These are phyloP conservation scores for Aspergillus sp. DNA, from an alignment of 2,329 filamentous ascomycete genomes.

Conservation along the genomic window DNA sequence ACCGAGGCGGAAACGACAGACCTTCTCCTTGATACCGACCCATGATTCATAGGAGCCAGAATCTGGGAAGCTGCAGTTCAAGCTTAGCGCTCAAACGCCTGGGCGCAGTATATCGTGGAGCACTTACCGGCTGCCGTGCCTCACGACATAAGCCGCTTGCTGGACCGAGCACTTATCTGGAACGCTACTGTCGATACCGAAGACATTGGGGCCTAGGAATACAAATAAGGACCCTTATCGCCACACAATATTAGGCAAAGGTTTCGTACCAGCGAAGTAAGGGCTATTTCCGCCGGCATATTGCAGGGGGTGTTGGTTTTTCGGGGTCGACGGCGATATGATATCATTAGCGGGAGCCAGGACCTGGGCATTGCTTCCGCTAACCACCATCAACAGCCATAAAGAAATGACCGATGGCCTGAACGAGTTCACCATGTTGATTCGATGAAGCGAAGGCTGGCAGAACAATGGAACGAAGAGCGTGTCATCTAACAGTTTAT, in stretches of 20 bases:
- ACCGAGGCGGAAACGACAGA: conserved; percentile 3
- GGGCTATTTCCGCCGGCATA: conserved; percentile 3
- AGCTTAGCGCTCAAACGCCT: background rate
- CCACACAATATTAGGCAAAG: too few species aligned
- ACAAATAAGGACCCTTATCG: background rate
- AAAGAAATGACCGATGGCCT: background rate
- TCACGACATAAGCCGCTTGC: conserved; percentile 17
- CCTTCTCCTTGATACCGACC: conserved; percentile 36
- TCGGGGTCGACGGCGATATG: background rate
- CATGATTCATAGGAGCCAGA: conserved; percentile 16
- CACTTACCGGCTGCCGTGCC: conserved; percentile 17
- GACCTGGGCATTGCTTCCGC: background rate
- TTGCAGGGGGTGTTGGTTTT: background rate
- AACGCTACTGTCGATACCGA: conserved; percentile 9
- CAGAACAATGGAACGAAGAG: too few species aligned
- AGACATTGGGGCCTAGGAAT: conserved; percentile 14
- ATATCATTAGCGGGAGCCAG: conserved; percentile 2
- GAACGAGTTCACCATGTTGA: background rate
- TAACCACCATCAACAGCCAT: background rate
- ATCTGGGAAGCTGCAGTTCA: conserved; percentile 8
- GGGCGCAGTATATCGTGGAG: too few species aligned
- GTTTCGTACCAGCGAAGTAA: background rate
- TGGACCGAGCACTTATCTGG: conserved; percentile 15
- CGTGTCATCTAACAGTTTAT: too few species aligned
- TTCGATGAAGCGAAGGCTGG: too few species aligned